Conservation (phyloP, 202 grass and related monocot species). For the Zizania palustris region DNA sequence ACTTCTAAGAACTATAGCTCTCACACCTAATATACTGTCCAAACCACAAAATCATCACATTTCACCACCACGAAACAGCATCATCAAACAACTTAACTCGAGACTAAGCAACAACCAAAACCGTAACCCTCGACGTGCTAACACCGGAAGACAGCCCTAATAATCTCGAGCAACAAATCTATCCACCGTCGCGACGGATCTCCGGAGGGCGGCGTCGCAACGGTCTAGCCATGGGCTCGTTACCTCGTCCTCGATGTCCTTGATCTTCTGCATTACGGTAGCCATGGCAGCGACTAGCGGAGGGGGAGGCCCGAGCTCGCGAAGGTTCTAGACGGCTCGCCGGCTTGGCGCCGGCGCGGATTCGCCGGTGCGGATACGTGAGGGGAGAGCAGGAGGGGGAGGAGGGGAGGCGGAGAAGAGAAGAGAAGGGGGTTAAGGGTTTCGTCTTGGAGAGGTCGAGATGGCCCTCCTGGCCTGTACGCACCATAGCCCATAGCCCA, state of each 20-base stretch:
- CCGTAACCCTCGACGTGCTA: background rate
- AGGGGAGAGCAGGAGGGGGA: background rate
- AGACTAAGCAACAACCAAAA: conserved; percentile 13
- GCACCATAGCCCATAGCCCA: background rate
- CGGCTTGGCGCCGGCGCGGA: conserved; percentile 22
- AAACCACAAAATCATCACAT: background rate
- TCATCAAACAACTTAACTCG: conserved; percentile 1
- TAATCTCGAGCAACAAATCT: background rate
- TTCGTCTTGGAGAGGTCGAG: conserved; percentile 26
- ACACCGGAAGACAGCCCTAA: background rate
- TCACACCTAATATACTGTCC: background rate
- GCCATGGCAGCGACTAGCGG: conserved; percentile 54
- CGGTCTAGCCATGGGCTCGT: background rate
- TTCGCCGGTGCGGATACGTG: conserved; percentile 25
- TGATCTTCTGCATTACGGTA: conserved; percentile 99
- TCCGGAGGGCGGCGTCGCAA: background rate
- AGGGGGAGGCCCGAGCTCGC: background rate
- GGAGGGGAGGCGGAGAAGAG: background rate
- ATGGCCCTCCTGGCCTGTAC: background rate
- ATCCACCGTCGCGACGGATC: conserved; percentile 12
- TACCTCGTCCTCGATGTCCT: conserved; percentile 99
- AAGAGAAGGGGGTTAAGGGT: conserved; percentile 48
- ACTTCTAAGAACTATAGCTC: background rate
- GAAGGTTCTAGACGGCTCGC: conserved; percentile 14
- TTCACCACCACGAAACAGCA: conserved; percentile 11